These are phyloP conservation scores for Xerocomellus chrysenteron DNA, from an alignment of 768 basidiomycete genomes.

Conservation along the genomic window DNA sequence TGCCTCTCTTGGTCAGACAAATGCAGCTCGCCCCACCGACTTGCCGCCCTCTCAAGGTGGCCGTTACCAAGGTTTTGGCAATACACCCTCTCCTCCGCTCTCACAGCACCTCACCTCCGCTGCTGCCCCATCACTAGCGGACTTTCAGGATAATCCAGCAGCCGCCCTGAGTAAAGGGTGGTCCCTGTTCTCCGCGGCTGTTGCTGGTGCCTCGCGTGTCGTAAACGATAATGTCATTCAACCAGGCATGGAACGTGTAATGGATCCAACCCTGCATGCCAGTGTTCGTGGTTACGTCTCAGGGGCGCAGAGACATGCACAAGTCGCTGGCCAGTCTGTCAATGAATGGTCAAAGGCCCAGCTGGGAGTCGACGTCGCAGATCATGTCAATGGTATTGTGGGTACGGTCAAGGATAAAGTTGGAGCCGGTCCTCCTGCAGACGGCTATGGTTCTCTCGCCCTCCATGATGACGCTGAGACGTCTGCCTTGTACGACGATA, in stretches of 20 bases:
- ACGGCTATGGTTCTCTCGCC: conserved; percentile 50
- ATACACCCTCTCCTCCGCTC: conserved; percentile 56
- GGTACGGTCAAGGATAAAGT: conserved; percentile 60
- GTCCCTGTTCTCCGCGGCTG: conserved; percentile 89
- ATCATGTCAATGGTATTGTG: conserved; percentile 69
- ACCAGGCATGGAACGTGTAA: conserved; percentile 79
- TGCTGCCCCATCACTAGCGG: conserved; percentile 72
- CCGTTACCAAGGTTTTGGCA: conserved; percentile 91
- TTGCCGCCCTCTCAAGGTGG: conserved; percentile 94
- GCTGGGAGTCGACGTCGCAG: conserved; percentile 84
- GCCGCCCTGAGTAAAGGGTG: conserved; percentile 91
- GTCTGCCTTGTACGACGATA: conserved; percentile 62
- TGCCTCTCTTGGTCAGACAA: conserved; percentile 76
- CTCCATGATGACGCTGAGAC: conserved; percentile 51
- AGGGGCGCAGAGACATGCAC: conserved; percentile 66
- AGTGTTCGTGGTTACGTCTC: conserved; percentile 70
- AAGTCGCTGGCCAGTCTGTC: conserved; percentile 57
- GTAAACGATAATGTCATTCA: conserved; percentile 89
- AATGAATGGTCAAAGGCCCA: conserved; percentile 77
- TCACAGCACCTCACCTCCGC: conserved; percentile 72
- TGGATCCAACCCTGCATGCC: conserved; percentile 77
- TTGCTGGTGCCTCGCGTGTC: conserved; percentile 72
- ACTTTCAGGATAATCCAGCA: conserved; percentile 84
- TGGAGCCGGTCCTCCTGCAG: conserved; percentile 52
- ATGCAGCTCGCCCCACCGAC: conserved; percentile 72